Conservation (phyloP, 1,139 yeast species). For the Suhomyces panamericanus region DNA sequence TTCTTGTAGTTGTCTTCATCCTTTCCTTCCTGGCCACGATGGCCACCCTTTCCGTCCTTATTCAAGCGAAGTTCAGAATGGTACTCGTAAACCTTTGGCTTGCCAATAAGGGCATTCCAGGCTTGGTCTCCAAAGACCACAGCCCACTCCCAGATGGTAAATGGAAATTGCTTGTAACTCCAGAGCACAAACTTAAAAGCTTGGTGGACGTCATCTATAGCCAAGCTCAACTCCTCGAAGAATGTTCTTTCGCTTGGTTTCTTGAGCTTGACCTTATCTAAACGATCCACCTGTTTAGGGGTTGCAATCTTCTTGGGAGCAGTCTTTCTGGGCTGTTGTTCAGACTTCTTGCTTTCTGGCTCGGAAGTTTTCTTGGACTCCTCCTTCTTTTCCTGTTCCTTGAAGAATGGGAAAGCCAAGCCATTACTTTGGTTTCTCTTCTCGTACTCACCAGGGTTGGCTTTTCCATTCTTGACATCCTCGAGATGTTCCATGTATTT, state of each 20-base stretch:
- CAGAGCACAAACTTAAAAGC: constrained; percentile 66
- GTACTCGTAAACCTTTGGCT: constrained; percentile 20
- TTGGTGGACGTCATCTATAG: constrained; percentile 54
- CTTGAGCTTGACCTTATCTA: constrained; percentile 11
- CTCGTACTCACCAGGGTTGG: constrained; percentile 47
- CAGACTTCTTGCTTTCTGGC: not conserved
- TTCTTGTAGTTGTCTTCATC: constrained; percentile 7
- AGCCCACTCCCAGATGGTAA: constrained; percentile 51
- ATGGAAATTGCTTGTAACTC: constrained; percentile 74
- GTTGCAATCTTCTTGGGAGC: constrained; percentile 9
- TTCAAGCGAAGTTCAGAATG: constrained; percentile 13
- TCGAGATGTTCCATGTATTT: constrained; percentile 49
- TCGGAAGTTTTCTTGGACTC: not conserved
- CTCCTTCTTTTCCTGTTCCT: not conserved
- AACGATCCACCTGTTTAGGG: constrained; percentile 10
- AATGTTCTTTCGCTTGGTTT: constrained; percentile 20
- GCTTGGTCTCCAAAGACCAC: constrained; percentile 51
- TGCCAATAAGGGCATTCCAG: constrained; percentile 80
- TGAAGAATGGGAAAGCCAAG: constrained; percentile 42
- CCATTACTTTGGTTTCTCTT: constrained; percentile 30
- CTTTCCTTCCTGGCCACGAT: not conserved
- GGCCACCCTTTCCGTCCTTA: not conserved
- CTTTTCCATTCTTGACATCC: constrained; percentile 42
- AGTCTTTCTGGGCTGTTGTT: not conserved
- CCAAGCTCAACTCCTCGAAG: constrained; percentile 51